These are phyloP conservation scores for Somion occarium DNA, from an alignment of 1,284 basidiomycete species.

Conservation along the genomic window DNA sequence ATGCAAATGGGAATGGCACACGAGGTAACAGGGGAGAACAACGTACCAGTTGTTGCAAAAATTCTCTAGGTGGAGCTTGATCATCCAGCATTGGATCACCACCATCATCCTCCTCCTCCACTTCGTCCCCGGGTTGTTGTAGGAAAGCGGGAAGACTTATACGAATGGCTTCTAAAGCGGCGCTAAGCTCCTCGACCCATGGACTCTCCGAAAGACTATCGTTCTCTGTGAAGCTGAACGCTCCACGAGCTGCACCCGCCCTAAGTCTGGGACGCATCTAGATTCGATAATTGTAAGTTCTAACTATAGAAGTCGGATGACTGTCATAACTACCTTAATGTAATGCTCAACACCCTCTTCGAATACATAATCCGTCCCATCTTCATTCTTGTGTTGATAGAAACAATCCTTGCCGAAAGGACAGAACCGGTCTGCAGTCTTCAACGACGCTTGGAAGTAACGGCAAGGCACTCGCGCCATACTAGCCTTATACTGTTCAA, in stretches of 20 bases:
- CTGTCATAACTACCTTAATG: slow-evolving; percentile 35
- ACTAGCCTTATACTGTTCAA: slow-evolving; percentile 61
- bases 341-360: slow-evolving; percentile 46
- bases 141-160: slow-evolving; percentile 24
- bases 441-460: slow-evolving; percentile 54
- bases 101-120: background rate
- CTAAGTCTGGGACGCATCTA: background rate
- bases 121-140: slow-evolving; percentile 18
- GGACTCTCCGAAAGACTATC: slow-evolving; percentile 20
- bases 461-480: slow-evolving; percentile 58
- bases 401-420: slow-evolving; percentile 76
- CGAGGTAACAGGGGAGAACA: background rate
- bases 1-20: background rate
- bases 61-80: background rate
- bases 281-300: background rate
- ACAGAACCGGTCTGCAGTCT: slow-evolving; percentile 43
- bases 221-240: background rate
- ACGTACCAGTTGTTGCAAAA: background rate
- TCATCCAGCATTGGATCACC: background rate
- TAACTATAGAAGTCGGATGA: slow-evolving; percentile 3
- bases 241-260: slow-evolving; percentile 3
- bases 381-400: slow-evolving; percentile 61
- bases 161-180: slow-evolving; percentile 28
- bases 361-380: slow-evolving; percentile 59
- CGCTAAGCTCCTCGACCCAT: slow-evolving; percentile 26